Conservation (phyloP, 805 yeast genomes). For the Wickerhamia fluorescens region DNA sequence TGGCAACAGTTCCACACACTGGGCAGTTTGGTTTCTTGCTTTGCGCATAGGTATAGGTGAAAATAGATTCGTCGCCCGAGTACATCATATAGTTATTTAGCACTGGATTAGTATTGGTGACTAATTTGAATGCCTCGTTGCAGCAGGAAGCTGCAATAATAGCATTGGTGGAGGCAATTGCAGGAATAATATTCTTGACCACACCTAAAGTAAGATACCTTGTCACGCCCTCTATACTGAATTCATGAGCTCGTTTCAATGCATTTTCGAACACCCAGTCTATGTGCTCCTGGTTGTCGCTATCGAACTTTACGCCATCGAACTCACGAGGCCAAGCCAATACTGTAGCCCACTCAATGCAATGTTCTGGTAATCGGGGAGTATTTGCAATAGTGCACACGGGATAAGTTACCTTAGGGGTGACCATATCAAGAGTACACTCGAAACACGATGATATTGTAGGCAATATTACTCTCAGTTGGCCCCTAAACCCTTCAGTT, state of each 20-base stretch:
- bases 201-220: constrained; percentile 73
- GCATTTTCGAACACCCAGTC: constrained; percentile 56
- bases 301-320: constrained; percentile 47
- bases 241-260: constrained; percentile 49
- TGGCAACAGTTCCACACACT: constrained; percentile 57
- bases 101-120: constrained; percentile 61
- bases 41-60: constrained; percentile 64
- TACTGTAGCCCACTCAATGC: constrained; percentile 83
- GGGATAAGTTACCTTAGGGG: constrained; percentile 64
- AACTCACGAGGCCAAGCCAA: constrained; percentile 61
- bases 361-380: constrained; percentile 91
- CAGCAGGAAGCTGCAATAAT: constrained; percentile 85
- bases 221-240: constrained; percentile 72
- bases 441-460: constrained; percentile 86
- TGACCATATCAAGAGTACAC: constrained; percentile 74
- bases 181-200: constrained; percentile 86
- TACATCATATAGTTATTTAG: constrained; percentile 80
- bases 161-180: constrained; percentile 92
- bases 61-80: constrained; percentile 74
- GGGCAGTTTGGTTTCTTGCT: constrained; percentile 58
- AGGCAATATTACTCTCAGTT: constrained; percentile 80
- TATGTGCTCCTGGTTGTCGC: constrained; percentile 62
- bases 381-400: constrained; percentile 92
- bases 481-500: constrained; percentile 91
- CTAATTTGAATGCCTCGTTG: constrained; percentile 75